Base-by-base conservation (phyloP, 768 basidiomycete species). In the Trichaptum fuscoviolaceum region DNA sequence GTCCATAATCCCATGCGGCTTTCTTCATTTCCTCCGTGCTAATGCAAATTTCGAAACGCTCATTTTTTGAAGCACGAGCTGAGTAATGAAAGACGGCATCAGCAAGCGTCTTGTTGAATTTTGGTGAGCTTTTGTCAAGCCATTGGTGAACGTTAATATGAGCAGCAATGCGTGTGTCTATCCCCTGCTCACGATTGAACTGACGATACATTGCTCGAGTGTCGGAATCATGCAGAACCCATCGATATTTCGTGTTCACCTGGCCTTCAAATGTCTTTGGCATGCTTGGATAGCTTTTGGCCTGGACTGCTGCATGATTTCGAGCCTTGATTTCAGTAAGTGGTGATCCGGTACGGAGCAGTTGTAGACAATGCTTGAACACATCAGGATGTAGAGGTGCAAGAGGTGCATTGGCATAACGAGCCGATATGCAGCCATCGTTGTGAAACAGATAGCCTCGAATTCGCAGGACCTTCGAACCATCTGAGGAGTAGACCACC, bases 361-460 rank as follows among this genome's bases (percentile, higher is more conserved):
- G 66, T 30, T 67, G 36, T 24, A 67, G n/a, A 24, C 23, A 23
- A 20, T 24, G 23, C 59, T 73, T 67, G 42, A 72, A 70, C 12
- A 80, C 77, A 65, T 74, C 71, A 7, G 69, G 68, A 69, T 79
- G 78, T 10, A 80, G 65, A 10, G 78, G 78, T 20, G 77, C 64
- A 2, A 71, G 12, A 0, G 78, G 79, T 9, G 69, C 23, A 0
- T 73, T 64, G 5, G 23, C 61, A 34, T 77, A 36, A 0, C 62
- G 10, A 0, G 74, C 69, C 6, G 62, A 57, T 17, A 68, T 42
- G 67, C 78, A 79, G 1, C 2, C 69, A 7, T 71, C 66, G 67
- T 77, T 75, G 65, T 79, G 77, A 3, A 71, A 63, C 8, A 76
- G 63, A 62, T 69, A 66, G 2, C 76, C 78, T 8, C 66, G 23